These are phyloP conservation scores for Russula earlei DNA, from an alignment of 768 basidiomycete genomes.

Conservation along the genomic window DNA sequence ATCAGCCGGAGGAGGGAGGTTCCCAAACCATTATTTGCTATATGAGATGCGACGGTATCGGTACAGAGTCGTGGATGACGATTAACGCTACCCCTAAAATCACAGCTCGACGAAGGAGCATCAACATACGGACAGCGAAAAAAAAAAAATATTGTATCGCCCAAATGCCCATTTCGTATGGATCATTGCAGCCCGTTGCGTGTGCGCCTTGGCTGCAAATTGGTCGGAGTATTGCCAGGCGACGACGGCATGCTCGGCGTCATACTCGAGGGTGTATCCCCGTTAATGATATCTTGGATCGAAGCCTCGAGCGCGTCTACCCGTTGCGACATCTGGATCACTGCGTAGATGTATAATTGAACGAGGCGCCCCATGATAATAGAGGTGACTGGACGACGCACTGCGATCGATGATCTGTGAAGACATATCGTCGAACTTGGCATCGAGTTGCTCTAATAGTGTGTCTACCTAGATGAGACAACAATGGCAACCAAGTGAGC, in stretches of 20 bases:
- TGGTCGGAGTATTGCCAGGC: constrained; percentile 27
- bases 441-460: constrained; percentile 78
- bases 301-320: constrained; percentile 85
- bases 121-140: neutral
- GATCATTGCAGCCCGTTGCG: constrained; percentile 3
- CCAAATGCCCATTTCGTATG: neutral
- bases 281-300: constrained; percentile 87
- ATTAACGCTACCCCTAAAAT: neutral
- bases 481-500: too few relatives aligned
- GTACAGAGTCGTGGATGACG: neutral
- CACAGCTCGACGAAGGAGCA: neutral
- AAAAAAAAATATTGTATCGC: neutral
- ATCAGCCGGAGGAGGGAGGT: neutral
- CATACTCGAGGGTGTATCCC: constrained; percentile 35
- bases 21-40: neutral
- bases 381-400: constrained; percentile 30
- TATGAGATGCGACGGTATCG: neutral
- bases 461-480: constrained; percentile 73
- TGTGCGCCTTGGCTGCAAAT: neutral
- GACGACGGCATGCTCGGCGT: constrained; percentile 50
- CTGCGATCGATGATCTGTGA: constrained; percentile 78
- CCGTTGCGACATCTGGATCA: constrained; percentile 87
- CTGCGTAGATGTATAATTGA: constrained; percentile 32
- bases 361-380: neutral
- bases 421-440: constrained; percentile 91